Evolutionary conservation across 768 basidiomycete genomes (phyloP).

Genomic region (Hydnomerulius pinastri): DNA sequence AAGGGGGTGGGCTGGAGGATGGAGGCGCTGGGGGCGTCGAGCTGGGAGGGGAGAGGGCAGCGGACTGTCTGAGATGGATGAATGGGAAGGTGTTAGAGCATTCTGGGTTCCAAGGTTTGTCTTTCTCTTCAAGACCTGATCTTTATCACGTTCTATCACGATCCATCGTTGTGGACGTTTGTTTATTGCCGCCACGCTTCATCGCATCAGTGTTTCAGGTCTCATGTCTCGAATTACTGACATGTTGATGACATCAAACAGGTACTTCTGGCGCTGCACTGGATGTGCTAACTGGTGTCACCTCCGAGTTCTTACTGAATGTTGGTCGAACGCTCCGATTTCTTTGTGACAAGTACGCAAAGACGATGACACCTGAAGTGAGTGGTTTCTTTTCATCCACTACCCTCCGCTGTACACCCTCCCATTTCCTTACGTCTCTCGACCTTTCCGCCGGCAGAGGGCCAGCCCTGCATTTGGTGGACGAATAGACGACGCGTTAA

Average conservation of each 20-base stretch:
- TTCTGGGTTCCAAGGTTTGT: constrained; percentile 86
- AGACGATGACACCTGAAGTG: constrained; percentile 86
- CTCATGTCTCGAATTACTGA: constrained; percentile 1
- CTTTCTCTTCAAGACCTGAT: not conserved
- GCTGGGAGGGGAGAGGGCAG: constrained; percentile 59
- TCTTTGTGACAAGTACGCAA: constrained; percentile 76
- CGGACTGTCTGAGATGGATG: constrained; percentile 72
- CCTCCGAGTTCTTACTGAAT: constrained; percentile 80
- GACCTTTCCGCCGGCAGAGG: no score
- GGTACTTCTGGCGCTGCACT: constrained; percentile 77
- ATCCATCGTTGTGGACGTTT: not conserved
- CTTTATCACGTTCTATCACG: not conserved
- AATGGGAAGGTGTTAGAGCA: constrained; percentile 82
- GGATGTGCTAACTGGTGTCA: constrained; percentile 74
- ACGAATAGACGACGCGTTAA: not conserved
- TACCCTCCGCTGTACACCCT: no score
- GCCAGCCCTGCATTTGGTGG: not conserved
- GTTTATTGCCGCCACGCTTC: not conserved
- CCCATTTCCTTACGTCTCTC: no score
- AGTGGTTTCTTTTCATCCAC: no score
- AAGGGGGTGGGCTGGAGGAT: constrained; percentile 6
- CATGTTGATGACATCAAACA: constrained; percentile 24
- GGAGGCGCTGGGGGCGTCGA: constrained; percentile 41
- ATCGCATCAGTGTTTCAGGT: not conserved
- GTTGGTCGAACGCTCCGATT: constrained; percentile 86